Evolutionary conservation across 75 land plant genomes (phyloP).

Genomic region (Adiantum capillusveneris): DNA sequence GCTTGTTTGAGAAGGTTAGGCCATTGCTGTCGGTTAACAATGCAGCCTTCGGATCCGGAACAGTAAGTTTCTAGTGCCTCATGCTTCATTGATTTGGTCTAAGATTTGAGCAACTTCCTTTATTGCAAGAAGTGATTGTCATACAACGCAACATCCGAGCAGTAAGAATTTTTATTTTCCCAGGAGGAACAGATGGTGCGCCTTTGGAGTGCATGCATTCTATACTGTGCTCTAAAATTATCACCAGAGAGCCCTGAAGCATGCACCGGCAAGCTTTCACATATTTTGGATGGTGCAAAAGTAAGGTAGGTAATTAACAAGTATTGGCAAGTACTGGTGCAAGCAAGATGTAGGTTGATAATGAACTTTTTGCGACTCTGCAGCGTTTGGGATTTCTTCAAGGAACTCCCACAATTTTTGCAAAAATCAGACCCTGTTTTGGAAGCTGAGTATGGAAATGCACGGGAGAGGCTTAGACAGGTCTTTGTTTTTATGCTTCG

Average conservation of each 20-base stretch:
- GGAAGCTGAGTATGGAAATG: slow-evolving; percentile 52
- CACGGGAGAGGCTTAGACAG: slow-evolving; percentile 46
- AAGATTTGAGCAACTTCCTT: too few species aligned
- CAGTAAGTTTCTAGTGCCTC: slow-evolving; percentile 26
- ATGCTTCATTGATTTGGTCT: too few species aligned
- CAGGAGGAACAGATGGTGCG: slow-evolving; percentile 81
- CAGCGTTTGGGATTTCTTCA: slow-evolving; percentile 74
- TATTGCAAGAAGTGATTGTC: too few species aligned
- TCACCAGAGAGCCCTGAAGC: slow-evolving; percentile 20
- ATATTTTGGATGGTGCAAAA: slow-evolving; percentile 57
- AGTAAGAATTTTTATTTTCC: background rate
- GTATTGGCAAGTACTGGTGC: background rate
- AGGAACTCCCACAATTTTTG: slow-evolving; percentile 79
- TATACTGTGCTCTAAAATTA: slow-evolving; percentile 55
- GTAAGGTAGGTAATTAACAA: slow-evolving; percentile 40
- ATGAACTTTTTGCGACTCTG: background rate
- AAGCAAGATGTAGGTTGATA: background rate
- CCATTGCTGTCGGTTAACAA: slow-evolving; percentile 38
- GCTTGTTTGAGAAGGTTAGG: slow-evolving; percentile 49
- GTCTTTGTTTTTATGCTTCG: background rate
- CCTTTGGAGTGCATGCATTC: slow-evolving; percentile 64
- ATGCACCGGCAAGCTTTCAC: slow-evolving; percentile 35
- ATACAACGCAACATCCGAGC: too few species aligned
- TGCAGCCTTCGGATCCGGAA: slow-evolving; percentile 48
- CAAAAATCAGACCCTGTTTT: slow-evolving; percentile 51